Percentiles rank a stretch among this genome's conserved stretches.
Conservation (phyloP, 352 stramenopile species). For the Aphanomyces euteiches region DNA sequence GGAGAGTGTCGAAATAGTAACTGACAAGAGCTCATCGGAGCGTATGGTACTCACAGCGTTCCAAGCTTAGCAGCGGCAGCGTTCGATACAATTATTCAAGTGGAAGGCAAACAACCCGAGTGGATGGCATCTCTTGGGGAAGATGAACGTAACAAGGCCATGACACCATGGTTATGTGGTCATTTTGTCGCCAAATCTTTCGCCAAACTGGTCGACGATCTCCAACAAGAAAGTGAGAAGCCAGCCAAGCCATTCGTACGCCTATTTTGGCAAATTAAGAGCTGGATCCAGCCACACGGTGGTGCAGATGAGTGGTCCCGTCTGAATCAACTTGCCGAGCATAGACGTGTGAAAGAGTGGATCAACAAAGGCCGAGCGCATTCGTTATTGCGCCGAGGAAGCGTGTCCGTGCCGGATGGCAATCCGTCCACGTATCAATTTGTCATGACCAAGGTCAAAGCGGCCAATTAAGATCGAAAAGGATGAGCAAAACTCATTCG, state of each 20-base stretch:
- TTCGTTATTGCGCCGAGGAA: slow-evolving; percentile 9
- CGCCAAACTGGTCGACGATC: slow-evolving; percentile 14
- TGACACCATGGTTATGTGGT: slow-evolving; percentile 27
- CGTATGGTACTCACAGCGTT: slow-evolving; percentile 22
- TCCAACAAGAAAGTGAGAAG: slow-evolving; percentile 4
- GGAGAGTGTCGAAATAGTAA: slow-evolving; percentile 10
- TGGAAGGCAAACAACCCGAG: not conserved
- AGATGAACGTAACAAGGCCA: not conserved
- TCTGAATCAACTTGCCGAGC: not conserved
- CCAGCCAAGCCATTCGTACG: not conserved
- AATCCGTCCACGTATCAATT: not conserved
- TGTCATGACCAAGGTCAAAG: not conserved
- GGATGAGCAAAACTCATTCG: too few relatives aligned
- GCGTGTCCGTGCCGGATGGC: not conserved
- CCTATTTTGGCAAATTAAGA: slow-evolving; percentile 30
- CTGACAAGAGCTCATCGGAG: slow-evolving; percentile 18
- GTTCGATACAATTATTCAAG: slow-evolving; percentile 7
- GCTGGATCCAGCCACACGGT: slow-evolving; percentile 15
- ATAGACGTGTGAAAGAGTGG: not conserved
- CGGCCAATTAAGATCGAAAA: too few relatives aligned
- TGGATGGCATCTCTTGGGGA: not conserved
- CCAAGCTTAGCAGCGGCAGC: slow-evolving; percentile 5
- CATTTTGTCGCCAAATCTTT: slow-evolving; percentile 29
- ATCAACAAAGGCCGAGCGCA: slow-evolving; percentile 18
- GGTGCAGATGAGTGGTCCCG: slow-evolving; percentile 19